Evolutionary conservation across 2,329 filamentous ascomycete species (phyloP).

Genomic region (Aaosphaeria pasadenensis): DNA sequence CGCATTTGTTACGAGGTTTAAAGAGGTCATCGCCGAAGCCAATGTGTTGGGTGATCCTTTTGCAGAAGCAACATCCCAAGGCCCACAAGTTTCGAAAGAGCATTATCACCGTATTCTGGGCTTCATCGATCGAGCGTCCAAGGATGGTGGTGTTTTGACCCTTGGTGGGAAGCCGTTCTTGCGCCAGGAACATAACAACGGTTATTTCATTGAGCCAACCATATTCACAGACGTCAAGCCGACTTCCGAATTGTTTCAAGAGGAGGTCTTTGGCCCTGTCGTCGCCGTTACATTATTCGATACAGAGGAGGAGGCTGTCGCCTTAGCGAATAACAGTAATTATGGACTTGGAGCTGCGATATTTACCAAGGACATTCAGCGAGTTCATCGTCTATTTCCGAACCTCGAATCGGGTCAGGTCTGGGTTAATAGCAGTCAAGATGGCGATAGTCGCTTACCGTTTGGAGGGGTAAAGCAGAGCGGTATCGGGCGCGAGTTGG

Average conservation of each 20-base stretch:
- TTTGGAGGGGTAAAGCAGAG: conserved; percentile 32
- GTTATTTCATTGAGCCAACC: conserved; percentile 26
- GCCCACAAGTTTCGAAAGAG: conserved; percentile 24
- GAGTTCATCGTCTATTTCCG: conserved; percentile 19
- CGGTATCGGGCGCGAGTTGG: conserved; percentile 25
- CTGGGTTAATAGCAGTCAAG: conserved; percentile 10
- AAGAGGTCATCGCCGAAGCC: conserved; percentile 5
- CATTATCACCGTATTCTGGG: conserved; percentile 27
- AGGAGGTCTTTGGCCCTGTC: conserved; percentile 35
- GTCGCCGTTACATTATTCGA: conserved; percentile 25
- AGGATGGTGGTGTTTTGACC: conserved; percentile 22
- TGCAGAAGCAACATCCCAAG: conserved; percentile 18
- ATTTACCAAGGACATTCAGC: conserved; percentile 13
- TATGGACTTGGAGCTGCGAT: conserved; percentile 13
- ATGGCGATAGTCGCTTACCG: conserved; percentile 32
- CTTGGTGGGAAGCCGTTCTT: conserved; percentile 16
- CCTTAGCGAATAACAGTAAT: conserved; percentile 27
- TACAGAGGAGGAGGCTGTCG: conserved; percentile 31
- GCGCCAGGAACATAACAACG: conserved; percentile 19
- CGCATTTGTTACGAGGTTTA: conserved; percentile 24
- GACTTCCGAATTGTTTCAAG: conserved; percentile 19
- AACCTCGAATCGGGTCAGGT: conserved; percentile 25
- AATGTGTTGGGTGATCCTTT: conserved; percentile 12
- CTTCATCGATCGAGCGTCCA: conserved; percentile 25
- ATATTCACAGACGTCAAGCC: conserved; percentile 26